Evolutionary conservation across 2,329 filamentous ascomycete genomes (phyloP).

Genomic region (Drechslerella dactyloides): DNA sequence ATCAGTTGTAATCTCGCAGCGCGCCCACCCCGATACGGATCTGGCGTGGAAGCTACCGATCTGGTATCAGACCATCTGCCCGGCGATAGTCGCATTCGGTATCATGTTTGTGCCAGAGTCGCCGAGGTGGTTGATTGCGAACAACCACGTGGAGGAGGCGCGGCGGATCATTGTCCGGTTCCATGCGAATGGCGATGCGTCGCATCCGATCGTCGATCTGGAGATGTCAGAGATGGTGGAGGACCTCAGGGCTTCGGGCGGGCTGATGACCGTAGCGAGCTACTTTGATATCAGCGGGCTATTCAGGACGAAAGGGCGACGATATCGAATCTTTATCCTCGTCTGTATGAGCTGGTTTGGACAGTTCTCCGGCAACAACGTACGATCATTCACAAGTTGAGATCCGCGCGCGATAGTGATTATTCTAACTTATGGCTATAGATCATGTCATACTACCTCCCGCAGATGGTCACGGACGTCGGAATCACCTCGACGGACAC

Average conservation of each 20-base stretch:
- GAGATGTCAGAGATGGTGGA: constrained; percentile 67
- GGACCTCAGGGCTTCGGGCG: constrained; percentile 57
- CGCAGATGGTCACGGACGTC: constrained; percentile 60
- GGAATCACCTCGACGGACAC: constrained; percentile 59
- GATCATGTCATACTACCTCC: constrained; percentile 58
- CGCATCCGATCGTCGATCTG: constrained; percentile 64
- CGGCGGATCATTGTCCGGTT: constrained; percentile 66
- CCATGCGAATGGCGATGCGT: constrained; percentile 65
- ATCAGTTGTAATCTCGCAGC: constrained; percentile 62
- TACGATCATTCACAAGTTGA: constrained; percentile 40
- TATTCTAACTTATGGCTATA: constrained; percentile 15
- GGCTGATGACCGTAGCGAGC: constrained; percentile 43
- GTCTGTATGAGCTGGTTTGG: constrained; percentile 65
- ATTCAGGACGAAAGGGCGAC: constrained; percentile 56
- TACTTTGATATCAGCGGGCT: constrained; percentile 53
- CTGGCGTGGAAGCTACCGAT: constrained; percentile 67
- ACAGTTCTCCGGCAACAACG: constrained; percentile 62
- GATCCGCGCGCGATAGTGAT: too few species aligned
- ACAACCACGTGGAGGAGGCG: constrained; percentile 67
- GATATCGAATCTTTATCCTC: constrained; percentile 60
- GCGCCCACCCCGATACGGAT: constrained; percentile 59
- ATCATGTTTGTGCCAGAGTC: constrained; percentile 68
- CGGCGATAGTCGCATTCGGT: constrained; percentile 61
- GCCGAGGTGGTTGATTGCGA: constrained; percentile 68
- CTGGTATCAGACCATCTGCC: constrained; percentile 62